Evolutionary conservation across 2,329 filamentous ascomycete genomes (phyloP), one percentile per base, ranked within the genome.

Genomic region (Ophiocordyceps camponoti-leonardi): DNA sequence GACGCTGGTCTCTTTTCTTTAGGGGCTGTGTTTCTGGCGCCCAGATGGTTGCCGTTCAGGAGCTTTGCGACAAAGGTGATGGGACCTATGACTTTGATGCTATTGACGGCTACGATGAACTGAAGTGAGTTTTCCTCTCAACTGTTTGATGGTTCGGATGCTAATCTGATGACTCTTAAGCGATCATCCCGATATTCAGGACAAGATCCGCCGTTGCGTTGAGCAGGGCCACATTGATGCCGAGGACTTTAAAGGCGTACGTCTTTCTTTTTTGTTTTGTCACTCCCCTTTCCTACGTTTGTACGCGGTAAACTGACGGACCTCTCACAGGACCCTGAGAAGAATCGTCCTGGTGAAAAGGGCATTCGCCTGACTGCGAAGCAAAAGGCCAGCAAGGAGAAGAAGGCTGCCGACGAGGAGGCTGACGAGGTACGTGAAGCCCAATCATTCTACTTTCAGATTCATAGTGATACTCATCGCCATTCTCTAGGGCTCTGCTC

Each of bases 21-120:
- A 94, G 88, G 88, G 88, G 90, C 28, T 96, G 90, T 55, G 77
- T 88, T 33, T 94, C 86, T 16, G 87, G 87, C 20, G 69, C 72
- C 46, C 77, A 86, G 55, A 66, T 95, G 48, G 56, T 67, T 47
- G 80, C 84, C 50, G 63, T 87, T 43, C 73, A 79, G 48, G 69
- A 79, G 6, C 60, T 67, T 8, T 70, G 79, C 49, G 66, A 65
- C 19, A 52, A 65, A 33, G 63, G 61, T 12, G 62, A 64, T n/a
- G 67, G 64, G 28, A 62, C 62, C 1, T 72, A 67, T 46, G 73
- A 87, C 49, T 75, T 76, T 53, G 75, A 83, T 41, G 63, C 74
- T 48, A 69, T 95, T 46, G 86, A 94, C 58, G 86, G 86, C 48
- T 93, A 75, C 51, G 86, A 93, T 20, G 86, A 92, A 50, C 63